Evolutionary conservation across 306 rosid genomes (phyloP).

Genomic region (Medicago arabica): DNA sequence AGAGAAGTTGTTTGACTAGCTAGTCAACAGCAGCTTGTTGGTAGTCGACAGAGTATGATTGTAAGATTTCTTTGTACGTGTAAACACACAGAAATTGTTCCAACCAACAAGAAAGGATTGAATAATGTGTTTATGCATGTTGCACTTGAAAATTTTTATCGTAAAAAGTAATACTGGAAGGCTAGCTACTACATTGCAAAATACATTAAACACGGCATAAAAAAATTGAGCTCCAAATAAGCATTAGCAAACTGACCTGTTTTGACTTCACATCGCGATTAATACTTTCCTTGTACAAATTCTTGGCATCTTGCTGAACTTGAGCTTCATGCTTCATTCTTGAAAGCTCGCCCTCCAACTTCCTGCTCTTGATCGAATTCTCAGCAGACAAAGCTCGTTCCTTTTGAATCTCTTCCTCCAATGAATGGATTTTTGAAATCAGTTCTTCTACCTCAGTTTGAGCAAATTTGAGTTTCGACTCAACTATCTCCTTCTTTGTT

Average conservation of each 20-base stretch:
- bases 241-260: conserved; percentile 62
- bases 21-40: not conserved
- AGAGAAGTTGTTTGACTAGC: not conserved
- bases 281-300: conserved; percentile 36
- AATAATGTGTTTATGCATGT: conserved; percentile 20
- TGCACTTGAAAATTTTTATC: conserved; percentile 19
- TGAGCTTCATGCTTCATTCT: conserved; percentile 60
- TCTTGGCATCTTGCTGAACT: conserved; percentile 51
- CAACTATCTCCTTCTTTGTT: conserved; percentile 56
- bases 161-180: not conserved
- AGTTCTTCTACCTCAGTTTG: conserved; percentile 55
- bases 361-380: conserved; percentile 48
- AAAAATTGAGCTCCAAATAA: not conserved
- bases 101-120: not conserved
- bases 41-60: not conserved
- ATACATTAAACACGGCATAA: conserved; percentile 25
- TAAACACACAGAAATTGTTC: not conserved
- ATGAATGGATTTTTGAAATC: conserved; percentile 51
- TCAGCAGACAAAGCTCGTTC: conserved; percentile 64
- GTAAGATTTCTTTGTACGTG: not conserved
- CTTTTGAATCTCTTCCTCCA: conserved; percentile 62
- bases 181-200: conserved; percentile 14
- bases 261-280: conserved; percentile 55
- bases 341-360: conserved; percentile 68
- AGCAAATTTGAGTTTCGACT: conserved; percentile 51